phyloP scores from a whole-genome alignment of 129 eudicot species.

The sunflower (Helianthus annuus) region DNA sequence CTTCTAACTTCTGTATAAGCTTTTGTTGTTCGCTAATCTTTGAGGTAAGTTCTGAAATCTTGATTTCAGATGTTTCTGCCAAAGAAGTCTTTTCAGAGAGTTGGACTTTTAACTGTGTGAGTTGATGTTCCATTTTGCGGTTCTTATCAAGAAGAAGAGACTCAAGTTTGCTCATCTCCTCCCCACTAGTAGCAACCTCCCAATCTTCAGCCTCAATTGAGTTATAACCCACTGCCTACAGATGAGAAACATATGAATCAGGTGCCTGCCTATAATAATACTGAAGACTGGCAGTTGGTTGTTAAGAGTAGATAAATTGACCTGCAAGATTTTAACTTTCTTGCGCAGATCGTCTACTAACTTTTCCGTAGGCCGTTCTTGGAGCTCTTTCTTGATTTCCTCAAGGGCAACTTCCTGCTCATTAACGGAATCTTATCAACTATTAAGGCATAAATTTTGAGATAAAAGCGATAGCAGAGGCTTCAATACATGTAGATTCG shows the following conservation, averaged over 20 bases:
- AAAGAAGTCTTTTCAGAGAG: constrained; percentile 74
- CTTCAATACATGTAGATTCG: neutral
- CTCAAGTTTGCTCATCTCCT: constrained; percentile 98
- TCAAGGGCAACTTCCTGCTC: constrained; percentile 77
- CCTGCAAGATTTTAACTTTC: constrained; percentile 97
- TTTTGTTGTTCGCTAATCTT: constrained; percentile 76
- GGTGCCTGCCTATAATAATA: neutral
- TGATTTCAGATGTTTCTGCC: constrained; percentile 80
- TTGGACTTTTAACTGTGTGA: constrained; percentile 92
- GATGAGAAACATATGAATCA: constrained; percentile 8
- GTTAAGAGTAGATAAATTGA: constrained; percentile 24
- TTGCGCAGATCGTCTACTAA: constrained; percentile 90
- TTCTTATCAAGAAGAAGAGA: constrained; percentile 92
- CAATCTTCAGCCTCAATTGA: constrained; percentile 99
- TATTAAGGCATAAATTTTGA: neutral
- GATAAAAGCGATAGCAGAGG: constrained; percentile 1
- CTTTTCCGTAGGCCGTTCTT: constrained; percentile 80
- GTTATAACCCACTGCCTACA: constrained; percentile 98
- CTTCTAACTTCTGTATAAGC: constrained; percentile 95
- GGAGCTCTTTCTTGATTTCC: constrained; percentile 79
- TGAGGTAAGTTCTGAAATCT: constrained; percentile 64
- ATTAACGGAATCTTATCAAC: constrained; percentile 12
- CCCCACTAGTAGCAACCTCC: constrained; percentile 99
- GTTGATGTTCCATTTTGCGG: constrained; percentile 98
- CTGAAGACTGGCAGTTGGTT: neutral